These are phyloP conservation scores for Aspergillus costaricaensis DNA, from an alignment of 2,329 filamentous ascomycete genomes.

Conservation along the genomic window DNA sequence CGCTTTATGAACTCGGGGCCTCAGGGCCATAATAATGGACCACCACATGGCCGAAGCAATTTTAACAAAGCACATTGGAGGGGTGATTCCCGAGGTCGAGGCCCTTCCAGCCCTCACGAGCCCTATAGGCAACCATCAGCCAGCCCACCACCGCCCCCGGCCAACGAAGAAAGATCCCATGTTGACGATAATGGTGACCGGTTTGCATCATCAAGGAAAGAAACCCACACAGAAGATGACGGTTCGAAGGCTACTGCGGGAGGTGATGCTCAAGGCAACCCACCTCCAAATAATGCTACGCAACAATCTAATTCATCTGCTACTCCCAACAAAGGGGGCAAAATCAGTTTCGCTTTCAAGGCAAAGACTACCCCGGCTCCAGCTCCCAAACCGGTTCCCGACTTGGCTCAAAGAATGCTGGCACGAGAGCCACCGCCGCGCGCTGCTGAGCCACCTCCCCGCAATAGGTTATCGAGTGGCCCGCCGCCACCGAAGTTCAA, in stretches of 20 bases:
- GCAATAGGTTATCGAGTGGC: slow-evolving; percentile 42
- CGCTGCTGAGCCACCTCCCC: slow-evolving; percentile 32
- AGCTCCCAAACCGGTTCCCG: slow-evolving; percentile 54
- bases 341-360: slow-evolving; percentile 95
- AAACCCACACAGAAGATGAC: slow-evolving; percentile 66
- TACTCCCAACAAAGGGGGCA: slow-evolving; percentile 59
- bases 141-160: slow-evolving; percentile 31
- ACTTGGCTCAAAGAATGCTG: slow-evolving; percentile 52
- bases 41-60: slow-evolving; percentile 58
- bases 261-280: slow-evolving; percentile 48
- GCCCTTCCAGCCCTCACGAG: slow-evolving; percentile 44
- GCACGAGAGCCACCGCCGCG: slow-evolving; percentile 42
- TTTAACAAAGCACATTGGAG: slow-evolving; percentile 74
- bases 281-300: slow-evolving; percentile 53
- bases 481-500: slow-evolving; percentile 43
- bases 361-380: slow-evolving; percentile 65
- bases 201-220: slow-evolving; percentile 62
- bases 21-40: slow-evolving; percentile 46
- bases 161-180: slow-evolving; percentile 36
- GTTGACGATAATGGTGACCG: slow-evolving; percentile 61
- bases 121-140: slow-evolving; percentile 38
- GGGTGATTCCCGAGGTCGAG: slow-evolving; percentile 56
- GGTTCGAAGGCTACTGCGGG: slow-evolving; percentile 49
- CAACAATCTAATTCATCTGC: slow-evolving; percentile 58
- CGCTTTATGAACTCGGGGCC: slow-evolving; percentile 49